Percentiles rank a stretch among this genome's conserved stretches.
Evolutionary conservation across 208 protist species (phyloP).

Genomic region (Crithidia brevicula): DNA sequence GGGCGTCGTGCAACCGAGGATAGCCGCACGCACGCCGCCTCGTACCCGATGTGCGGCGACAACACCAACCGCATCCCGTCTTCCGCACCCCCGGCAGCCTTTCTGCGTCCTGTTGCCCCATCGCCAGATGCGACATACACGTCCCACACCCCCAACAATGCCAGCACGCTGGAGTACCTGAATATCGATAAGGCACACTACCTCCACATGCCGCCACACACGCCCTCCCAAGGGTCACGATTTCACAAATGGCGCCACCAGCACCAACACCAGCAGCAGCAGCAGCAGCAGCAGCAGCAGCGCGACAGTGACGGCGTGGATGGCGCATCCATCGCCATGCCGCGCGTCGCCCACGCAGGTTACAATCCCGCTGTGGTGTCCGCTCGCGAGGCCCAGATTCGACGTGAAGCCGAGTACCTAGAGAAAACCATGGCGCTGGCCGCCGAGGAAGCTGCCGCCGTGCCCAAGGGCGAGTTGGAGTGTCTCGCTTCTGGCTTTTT

Average conservation of each 20-base stretch:
- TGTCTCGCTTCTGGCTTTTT: conserved; percentile 44
- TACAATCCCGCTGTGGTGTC: background rate
- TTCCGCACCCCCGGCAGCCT: background rate
- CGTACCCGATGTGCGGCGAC: background rate
- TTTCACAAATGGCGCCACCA: too few species aligned
- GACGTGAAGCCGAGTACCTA: background rate
- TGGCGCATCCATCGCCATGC: too few species aligned
- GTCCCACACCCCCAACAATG: background rate
- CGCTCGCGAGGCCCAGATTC: background rate
- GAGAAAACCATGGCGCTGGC: background rate
- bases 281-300: too few species aligned
- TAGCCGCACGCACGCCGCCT: background rate
- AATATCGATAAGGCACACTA: too few species aligned
- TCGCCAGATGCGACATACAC: too few species aligned
- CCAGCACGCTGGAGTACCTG: too few species aligned
- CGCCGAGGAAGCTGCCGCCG: background rate
- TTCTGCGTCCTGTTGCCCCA: background rate
- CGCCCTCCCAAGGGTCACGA: too few species aligned
- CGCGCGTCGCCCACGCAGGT: too few species aligned
- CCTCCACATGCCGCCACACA: too few species aligned
- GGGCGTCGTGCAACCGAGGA: background rate
- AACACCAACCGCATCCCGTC: background rate
- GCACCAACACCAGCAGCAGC: too few species aligned
- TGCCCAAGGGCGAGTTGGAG: conserved; percentile 40
- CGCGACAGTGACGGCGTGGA: too few species aligned